Percentiles rank a stretch among this genome's conserved stretches.
Evolutionary conservation across 2,329 filamentous ascomycete species (phyloP).

Genomic region (Trichoderma atrobrunneum): DNA sequence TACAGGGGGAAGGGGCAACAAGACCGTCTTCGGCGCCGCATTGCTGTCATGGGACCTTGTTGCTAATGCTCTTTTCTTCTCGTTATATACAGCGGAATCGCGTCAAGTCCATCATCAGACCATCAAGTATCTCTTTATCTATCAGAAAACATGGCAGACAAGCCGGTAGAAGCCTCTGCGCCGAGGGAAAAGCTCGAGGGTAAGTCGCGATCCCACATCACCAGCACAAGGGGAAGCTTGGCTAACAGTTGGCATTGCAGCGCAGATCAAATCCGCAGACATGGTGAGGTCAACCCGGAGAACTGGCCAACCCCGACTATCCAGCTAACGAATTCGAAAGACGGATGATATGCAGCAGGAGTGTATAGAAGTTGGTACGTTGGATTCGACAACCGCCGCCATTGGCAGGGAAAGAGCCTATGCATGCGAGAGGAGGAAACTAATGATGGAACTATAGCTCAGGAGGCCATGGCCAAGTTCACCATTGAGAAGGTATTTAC

Average conservation of each 20-base stretch:
- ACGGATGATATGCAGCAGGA: constrained; percentile 97
- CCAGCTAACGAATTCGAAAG: constrained; percentile 48
- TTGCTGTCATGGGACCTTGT: background rate
- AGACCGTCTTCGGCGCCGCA: background rate
- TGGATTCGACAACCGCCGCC: background rate
- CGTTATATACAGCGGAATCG: background rate
- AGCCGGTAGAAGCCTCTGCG: constrained; percentile 44
- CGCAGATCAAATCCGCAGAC: constrained; percentile 95
- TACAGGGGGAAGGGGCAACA: background rate
- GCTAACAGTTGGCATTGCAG: constrained; percentile 46
- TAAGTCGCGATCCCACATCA: constrained; percentile 35
- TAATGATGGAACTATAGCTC: constrained; percentile 43
- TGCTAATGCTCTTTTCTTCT: background rate
- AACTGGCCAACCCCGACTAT: background rate
- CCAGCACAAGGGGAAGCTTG: background rate
- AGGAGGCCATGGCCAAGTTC: constrained; percentile 62
- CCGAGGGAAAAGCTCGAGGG: constrained; percentile 75
- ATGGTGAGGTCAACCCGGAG: constrained; percentile 64
- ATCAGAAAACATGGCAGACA: constrained; percentile 37
- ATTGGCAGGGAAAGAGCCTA: constrained; percentile 3
- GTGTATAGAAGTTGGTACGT: constrained; percentile 90
- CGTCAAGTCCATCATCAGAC: background rate
- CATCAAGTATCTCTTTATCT: background rate
- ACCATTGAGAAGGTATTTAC: constrained; percentile 57
- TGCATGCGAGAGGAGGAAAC: constrained; percentile 20